Evolutionary conservation across 768 basidiomycete genomes (phyloP).

Genomic region (Leccinum aurantiacum): DNA sequence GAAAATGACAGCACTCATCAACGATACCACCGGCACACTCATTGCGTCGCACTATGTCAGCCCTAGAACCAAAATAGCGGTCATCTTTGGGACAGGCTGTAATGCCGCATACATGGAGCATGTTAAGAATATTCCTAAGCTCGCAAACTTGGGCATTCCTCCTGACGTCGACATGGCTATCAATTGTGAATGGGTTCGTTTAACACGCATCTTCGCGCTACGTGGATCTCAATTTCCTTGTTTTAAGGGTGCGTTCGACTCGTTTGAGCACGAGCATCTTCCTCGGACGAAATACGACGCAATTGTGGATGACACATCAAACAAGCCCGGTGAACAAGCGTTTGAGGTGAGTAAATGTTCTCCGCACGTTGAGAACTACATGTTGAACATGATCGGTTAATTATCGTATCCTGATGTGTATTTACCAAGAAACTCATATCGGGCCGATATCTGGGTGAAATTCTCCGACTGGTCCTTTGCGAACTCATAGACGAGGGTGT

Average conservation of each 20-base stretch:
- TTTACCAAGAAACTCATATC: conserved; percentile 83
- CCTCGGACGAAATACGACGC: conserved; percentile 94
- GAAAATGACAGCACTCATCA: conserved; percentile 83
- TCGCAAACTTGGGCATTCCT: conserved; percentile 70
- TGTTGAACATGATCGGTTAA: not conserved
- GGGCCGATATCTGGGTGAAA: conserved; percentile 94
- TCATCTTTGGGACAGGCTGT: conserved; percentile 97
- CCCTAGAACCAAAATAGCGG: conserved; percentile 86
- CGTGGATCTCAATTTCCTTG: not conserved
- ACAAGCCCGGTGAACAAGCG: conserved; percentile 95
- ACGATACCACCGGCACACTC: conserved; percentile 97
- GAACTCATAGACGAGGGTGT: conserved; percentile 97
- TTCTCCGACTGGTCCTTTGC: conserved; percentile 89
- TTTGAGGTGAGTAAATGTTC: conserved; percentile 63
- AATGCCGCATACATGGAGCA: conserved; percentile 99
- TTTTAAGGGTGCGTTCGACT: conserved; percentile 91
- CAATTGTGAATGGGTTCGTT: conserved; percentile 92
- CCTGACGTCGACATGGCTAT: conserved; percentile 79
- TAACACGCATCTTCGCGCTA: not conserved
- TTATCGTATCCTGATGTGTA: not conserved
- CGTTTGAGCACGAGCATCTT: conserved; percentile 90
- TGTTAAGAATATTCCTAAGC: conserved; percentile 81
- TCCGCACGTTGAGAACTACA: not conserved
- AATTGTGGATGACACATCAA: conserved; percentile 89
- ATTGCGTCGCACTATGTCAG: conserved; percentile 97